phyloP scores from a whole-genome alignment of 352 stramenopile genomes.

The Globisporangium irregulare region DNA sequence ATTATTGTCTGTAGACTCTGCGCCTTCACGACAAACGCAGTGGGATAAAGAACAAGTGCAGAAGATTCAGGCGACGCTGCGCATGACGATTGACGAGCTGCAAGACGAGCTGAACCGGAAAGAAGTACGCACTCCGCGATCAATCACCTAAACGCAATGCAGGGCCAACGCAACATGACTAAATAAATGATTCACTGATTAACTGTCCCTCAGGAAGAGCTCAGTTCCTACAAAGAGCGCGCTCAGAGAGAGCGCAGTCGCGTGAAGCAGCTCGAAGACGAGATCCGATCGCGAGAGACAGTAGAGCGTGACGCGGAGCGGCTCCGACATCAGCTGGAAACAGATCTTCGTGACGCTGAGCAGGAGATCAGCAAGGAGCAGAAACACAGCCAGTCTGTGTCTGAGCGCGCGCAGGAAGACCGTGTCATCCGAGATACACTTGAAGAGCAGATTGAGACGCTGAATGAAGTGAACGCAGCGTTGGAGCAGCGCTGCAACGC shows the following conservation, averaged over 20 bases:
- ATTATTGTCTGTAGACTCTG: conserved; percentile 4
- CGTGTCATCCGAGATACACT: conserved; percentile 47
- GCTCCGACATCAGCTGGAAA: conserved; percentile 44
- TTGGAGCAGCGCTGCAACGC: conserved; percentile 69
- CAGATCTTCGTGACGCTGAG: conserved; percentile 52
- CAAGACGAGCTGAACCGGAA: conserved; percentile 73
- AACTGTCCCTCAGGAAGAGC: conserved; percentile 28
- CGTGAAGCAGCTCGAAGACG: conserved; percentile 54
- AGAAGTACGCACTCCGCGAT: conserved; percentile 20
- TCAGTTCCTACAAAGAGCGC: conserved; percentile 41
- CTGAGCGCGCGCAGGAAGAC: conserved; percentile 51
- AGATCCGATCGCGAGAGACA: conserved; percentile 42
- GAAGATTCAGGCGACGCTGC: conserved; percentile 72
- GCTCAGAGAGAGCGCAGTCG: conserved; percentile 49
- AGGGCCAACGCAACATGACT: not conserved
- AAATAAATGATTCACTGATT: not conserved
- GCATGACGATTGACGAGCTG: conserved; percentile 71
- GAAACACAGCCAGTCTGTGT: conserved; percentile 42
- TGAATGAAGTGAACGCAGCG: conserved; percentile 74
- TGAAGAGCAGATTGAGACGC: conserved; percentile 60
- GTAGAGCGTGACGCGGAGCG: conserved; percentile 28
- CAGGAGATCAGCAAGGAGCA: conserved; percentile 51
- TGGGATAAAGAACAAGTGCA: conserved; percentile 74
- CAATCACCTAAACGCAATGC: not conserved
- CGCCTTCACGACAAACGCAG: conserved; percentile 21